Evolutionary conservation across 1,284 basidiomycete genomes (phyloP), one percentile per base, ranked within the genome.

Genomic region (Hemileia vastatrix): DNA sequence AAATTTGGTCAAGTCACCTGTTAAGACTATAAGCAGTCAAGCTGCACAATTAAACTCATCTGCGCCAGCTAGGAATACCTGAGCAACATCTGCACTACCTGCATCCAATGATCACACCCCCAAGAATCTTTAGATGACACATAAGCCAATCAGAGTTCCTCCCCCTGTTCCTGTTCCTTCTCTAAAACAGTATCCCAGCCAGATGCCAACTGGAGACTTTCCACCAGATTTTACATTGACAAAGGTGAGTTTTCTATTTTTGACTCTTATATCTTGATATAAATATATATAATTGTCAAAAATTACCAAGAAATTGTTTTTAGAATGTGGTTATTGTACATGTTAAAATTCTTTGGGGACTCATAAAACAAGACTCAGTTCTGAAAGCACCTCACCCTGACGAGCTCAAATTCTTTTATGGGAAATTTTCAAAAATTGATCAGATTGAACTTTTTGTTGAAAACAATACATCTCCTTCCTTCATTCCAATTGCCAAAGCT

Each of bases 241-340:
- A 18, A 57, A 57, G 24, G 54, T 57, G 45, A 27, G 54, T 8
- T 6, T 13, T 54, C n/a, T 19, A 23, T 47, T 24, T 13, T 19
- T 48, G 21, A 8, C 19, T 45, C 1, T 32, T 11, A n/a, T 18
- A 13, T 2, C 6, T 27, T 6, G 11, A 31, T 15, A 9, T 5
- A 23, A 15, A 31, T 5, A 4, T 19, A n/a, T 13, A n/a, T n/a
- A n/a, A n/a, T n/a, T n/a, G n/a, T n/a, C n/a, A n/a, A n/a, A n/a
- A n/a, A n/a, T n/a, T n/a, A n/a, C n/a, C n/a, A n/a, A n/a, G n/a
- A n/a, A n/a, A n/a, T n/a, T n/a, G n/a, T n/a, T n/a, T n/a, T n/a
- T n/a, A 60, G 58, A 32, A 33, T 47, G 58, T 51, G 11, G 53
- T 60, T 15, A 27, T 52, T 44, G 51, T 60, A 1, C 58, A 60